Percentiles rank a stretch among this genome's conserved stretches.
These are phyloP conservation scores for Cytospora chrysosperma DNA, from an alignment of 2,329 filamentous ascomycete genomes.

Conservation along the genomic window DNA sequence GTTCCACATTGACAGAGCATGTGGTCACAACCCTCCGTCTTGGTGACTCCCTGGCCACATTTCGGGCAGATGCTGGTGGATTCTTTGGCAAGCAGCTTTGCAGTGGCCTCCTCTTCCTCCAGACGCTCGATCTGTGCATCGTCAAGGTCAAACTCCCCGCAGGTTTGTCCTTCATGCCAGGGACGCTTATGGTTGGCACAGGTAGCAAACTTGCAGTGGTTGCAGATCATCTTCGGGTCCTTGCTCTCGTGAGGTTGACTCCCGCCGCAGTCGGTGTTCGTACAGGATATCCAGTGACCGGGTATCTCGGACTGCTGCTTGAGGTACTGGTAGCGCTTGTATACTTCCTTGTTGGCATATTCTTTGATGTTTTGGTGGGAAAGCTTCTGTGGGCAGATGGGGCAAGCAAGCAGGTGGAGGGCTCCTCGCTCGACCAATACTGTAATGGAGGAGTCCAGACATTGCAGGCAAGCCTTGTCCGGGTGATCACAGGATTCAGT, in stretches of 20 bases:
- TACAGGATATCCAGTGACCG: conserved; percentile 23
- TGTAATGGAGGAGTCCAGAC: conserved; percentile 20
- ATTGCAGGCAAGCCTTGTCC: conserved; percentile 21
- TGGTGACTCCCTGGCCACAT: conserved; percentile 22
- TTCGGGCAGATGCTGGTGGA: conserved; percentile 21
- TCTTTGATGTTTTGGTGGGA: conserved; percentile 6
- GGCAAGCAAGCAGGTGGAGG: conserved; percentile 19
- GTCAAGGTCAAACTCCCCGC: conserved; percentile 18
- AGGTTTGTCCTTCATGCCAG: conserved; percentile 21
- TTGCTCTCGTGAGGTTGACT: conserved; percentile 17
- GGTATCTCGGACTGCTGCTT: conserved; percentile 21
- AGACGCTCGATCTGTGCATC: conserved; percentile 21
- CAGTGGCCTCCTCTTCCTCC: conserved; percentile 23
- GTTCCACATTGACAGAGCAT: conserved; percentile 20
- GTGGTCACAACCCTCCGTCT: conserved; percentile 20
- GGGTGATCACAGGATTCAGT: conserved; percentile 19
- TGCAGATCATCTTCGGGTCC: conserved; percentile 18
- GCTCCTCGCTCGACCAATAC: conserved; percentile 16
- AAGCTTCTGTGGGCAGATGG: conserved; percentile 21
- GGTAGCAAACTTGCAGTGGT: conserved; percentile 13
- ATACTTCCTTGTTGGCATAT: conserved; percentile 7
- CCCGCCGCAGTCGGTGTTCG: conserved; percentile 15
- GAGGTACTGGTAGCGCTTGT: conserved; percentile 17
- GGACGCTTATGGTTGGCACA: conserved; percentile 22
- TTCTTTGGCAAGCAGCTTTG: conserved; percentile 16